Percentiles rank a stretch among this genome's conserved stretches.
These are phyloP conservation scores for Xylaria sp. DNA, from an alignment of 2,329 filamentous ascomycete species.

Conservation along the genomic window DNA sequence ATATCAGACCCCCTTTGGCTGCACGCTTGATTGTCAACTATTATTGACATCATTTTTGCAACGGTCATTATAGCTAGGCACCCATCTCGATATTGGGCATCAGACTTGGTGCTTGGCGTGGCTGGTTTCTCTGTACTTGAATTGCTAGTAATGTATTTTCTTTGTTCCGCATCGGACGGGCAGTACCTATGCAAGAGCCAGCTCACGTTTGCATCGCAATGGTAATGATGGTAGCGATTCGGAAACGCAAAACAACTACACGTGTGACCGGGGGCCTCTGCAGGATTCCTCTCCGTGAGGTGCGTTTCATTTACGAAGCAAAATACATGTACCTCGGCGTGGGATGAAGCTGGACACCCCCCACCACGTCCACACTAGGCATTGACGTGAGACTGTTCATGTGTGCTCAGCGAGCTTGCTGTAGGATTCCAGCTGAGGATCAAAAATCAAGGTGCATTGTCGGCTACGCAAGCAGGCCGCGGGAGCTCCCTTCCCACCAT, in stretches of 20 bases:
- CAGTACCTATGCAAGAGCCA: too few species aligned
- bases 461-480: conserved; percentile 21
- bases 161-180: conserved; percentile 6
- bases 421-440: conserved; percentile 24
- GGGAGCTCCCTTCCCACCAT: conserved; percentile 25
- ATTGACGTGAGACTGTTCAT: conserved; percentile 9
- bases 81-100: background rate
- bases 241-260: conserved; percentile 23
- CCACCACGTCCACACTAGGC: conserved; percentile 8
- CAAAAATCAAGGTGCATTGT: conserved; percentile 3
- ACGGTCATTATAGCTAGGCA: conserved; percentile 2
- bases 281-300: conserved; percentile 20
- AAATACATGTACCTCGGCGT: conserved; percentile 9
- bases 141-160: background rate
- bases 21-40: background rate
- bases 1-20: too few species aligned
- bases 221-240: conserved; percentile 11
- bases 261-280: conserved; percentile 26
- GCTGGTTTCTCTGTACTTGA: background rate
- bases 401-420: conserved; percentile 8
- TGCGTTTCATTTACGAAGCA: conserved; percentile 16
- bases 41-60: conserved; percentile 12
- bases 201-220: too few species aligned
- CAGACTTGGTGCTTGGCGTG: background rate
- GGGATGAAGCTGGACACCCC: conserved; percentile 10